Evolutionary conservation across 2,329 filamentous ascomycete genomes (phyloP).

Genomic region (Epichloe elymi): DNA sequence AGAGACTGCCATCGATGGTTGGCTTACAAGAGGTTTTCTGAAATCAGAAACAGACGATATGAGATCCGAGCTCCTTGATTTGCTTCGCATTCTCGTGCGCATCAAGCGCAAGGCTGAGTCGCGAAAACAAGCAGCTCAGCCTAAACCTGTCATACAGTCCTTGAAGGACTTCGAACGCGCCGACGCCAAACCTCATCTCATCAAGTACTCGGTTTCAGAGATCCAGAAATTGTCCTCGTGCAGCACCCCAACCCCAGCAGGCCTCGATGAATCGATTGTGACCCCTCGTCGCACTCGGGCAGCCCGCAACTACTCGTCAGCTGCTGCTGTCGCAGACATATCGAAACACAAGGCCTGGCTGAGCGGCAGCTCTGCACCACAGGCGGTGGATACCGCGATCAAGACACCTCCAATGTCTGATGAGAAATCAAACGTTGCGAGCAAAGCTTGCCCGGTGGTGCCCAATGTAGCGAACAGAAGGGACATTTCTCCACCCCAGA

Average conservation of each 20-base stretch:
- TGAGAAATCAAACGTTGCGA: neutral
- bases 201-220: constrained; percentile 2
- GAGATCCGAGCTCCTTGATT: constrained; percentile 9
- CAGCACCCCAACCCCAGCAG: neutral
- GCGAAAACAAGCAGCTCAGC: constrained; percentile 5
- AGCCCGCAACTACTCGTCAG: neutral
- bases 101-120: constrained; percentile 12
- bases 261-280: neutral
- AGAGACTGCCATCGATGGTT: constrained; percentile 14
- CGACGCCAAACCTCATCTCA: neutral
- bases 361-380: neutral
- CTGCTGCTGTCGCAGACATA: neutral
- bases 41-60: constrained; percentile 11
- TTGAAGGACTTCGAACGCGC: neutral
- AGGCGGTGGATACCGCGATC: neutral
- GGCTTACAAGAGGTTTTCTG: constrained; percentile 14
- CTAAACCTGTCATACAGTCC: neutral
- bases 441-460: neutral
- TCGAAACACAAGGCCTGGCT: constrained; percentile 3
- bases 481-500: neutral
- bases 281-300: neutral
- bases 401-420: neutral
- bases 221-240: neutral
- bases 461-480: neutral
- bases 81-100: constrained; percentile 12